Percentiles rank a stretch among this genome's conserved stretches.
These are phyloP conservation scores for Eimeria tenella DNA, from an alignment of 169 alveolate genomes.

Conservation along the genomic window DNA sequence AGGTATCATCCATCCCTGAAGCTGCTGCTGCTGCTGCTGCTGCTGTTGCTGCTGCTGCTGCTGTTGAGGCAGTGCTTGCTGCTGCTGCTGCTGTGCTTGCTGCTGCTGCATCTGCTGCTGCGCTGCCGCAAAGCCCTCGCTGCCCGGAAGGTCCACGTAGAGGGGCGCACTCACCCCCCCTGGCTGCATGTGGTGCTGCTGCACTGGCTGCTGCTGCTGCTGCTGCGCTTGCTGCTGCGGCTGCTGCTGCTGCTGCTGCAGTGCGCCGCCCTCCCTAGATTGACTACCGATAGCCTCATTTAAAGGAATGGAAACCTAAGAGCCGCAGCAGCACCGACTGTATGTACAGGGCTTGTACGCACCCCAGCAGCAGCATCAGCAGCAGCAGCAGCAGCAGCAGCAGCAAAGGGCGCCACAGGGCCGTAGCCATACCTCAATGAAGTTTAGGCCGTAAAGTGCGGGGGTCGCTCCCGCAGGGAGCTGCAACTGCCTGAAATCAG, in stretches of 20 bases:
- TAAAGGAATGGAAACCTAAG: not conserved
- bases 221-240: not conserved
- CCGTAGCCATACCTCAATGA: slow-evolving; percentile 6
- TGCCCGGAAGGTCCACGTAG: no score
- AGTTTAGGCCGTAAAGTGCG: not conserved
- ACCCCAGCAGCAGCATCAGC: not conserved
- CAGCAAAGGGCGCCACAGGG: not conserved
- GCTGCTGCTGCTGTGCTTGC: slow-evolving; percentile 29
- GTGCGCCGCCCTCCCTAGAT: not conserved
- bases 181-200: no score
- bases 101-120: not conserved
- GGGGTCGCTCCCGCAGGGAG: slow-evolving; percentile 18
- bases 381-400: not conserved
- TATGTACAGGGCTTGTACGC: not conserved
- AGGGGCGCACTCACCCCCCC: no score
- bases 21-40: slow-evolving; percentile 40
- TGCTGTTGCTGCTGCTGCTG: slow-evolving; percentile 4
- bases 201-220: not conserved
- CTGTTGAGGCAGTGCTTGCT: not conserved
- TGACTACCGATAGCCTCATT: not conserved
- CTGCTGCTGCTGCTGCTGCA: not conserved
- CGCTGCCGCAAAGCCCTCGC: not conserved
- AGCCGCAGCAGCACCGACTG: not conserved
- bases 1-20: slow-evolving; percentile 43
- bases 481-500: slow-evolving; percentile 9